Conservation (phyloP, 352 stramenopile genomes). For the Phytophthora tentaculata region DNA sequence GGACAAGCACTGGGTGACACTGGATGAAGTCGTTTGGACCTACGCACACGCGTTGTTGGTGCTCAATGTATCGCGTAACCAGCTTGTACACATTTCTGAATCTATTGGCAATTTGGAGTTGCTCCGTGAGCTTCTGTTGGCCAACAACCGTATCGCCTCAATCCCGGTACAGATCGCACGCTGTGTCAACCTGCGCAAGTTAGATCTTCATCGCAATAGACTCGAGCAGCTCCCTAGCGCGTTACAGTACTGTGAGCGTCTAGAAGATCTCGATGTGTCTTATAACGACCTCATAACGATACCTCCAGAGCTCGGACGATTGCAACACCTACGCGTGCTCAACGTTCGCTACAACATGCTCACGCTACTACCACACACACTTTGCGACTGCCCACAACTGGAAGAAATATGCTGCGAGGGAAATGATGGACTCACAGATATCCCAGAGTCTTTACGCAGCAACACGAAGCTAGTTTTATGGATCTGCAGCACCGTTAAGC, state of each 20-base stretch:
- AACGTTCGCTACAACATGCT: conserved; percentile 82
- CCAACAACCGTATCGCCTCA: conserved; percentile 65
- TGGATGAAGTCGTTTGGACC: conserved; percentile 83
- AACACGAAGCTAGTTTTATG: conserved; percentile 81
- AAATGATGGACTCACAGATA: conserved; percentile 63
- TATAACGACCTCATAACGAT: conserved; percentile 71
- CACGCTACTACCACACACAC: conserved; percentile 64
- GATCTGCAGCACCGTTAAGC: conserved; percentile 84
- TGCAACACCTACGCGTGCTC: conserved; percentile 62
- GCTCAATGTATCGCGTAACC: conserved; percentile 75
- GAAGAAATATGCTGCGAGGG: conserved; percentile 60
- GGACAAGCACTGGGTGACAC: conserved; percentile 81
- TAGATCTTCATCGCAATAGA: conserved; percentile 74
- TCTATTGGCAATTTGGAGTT: conserved; percentile 70
- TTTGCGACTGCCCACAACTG: conserved; percentile 72
- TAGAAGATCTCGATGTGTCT: conserved; percentile 71
- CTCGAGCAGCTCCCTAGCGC: conserved; percentile 66
- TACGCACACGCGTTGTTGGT: conserved; percentile 68
- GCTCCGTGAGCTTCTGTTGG: conserved; percentile 65
- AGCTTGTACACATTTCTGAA: conserved; percentile 65
- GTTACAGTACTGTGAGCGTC: conserved; percentile 70
- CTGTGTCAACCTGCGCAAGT: conserved; percentile 71
- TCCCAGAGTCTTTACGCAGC: conserved; percentile 68
- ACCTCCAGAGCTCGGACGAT: conserved; percentile 56
- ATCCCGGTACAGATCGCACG: conserved; percentile 59